phyloP scores from a whole-genome alignment of 2,329 filamentous ascomycete genomes.

The Elsinoe batatas region DNA sequence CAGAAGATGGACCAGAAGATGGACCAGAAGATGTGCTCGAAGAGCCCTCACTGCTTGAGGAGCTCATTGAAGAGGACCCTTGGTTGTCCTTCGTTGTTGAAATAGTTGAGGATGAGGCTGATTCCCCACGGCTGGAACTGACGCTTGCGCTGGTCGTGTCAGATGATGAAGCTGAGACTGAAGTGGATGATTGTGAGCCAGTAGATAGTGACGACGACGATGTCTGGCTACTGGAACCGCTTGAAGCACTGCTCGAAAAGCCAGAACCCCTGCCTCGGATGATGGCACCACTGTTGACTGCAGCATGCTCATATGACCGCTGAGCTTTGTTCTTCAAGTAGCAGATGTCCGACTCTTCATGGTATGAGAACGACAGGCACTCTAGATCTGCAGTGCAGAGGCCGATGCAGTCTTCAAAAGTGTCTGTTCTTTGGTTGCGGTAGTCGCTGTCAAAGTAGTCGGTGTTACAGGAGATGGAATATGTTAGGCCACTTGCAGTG shows the following conservation, averaged over 20 bases:
- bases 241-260: background rate
- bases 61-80: background rate
- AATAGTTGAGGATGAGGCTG: background rate
- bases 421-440: background rate
- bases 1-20: too few species aligned
- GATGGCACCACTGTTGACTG: background rate
- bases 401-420: conserved; percentile 8
- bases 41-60: background rate
- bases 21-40: background rate
- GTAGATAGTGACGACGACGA: background rate
- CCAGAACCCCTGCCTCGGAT: background rate
- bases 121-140: background rate
- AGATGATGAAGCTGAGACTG: background rate
- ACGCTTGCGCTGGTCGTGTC: background rate
- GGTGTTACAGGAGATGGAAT: background rate
- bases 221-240: background rate
- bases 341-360: conserved; percentile 1
- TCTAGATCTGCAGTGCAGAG: conserved; percentile 2
- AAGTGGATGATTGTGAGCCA: background rate
- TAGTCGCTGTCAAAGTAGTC: conserved; percentile 6
- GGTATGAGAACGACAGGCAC: conserved; percentile 10
- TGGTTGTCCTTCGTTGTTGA: background rate
- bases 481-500: background rate
- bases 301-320: background rate
- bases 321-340: conserved; percentile 12